Conservation (phyloP, 805 yeast species). For the Komagataella phaffii region DNA sequence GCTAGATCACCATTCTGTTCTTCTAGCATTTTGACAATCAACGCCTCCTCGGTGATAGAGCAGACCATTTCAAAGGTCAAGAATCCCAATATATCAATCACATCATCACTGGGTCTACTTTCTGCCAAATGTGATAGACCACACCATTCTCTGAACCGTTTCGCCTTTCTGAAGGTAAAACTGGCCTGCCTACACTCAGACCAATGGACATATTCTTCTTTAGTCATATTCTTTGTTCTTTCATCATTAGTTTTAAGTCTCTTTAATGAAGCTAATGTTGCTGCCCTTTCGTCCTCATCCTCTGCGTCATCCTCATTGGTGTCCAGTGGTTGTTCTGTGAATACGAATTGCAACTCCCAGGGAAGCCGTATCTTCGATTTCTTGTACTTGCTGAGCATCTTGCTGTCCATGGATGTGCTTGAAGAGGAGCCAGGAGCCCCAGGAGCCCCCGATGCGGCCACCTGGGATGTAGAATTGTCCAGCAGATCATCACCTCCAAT, state of each 20-base stretch:
- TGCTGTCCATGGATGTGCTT: conserved; percentile 23
- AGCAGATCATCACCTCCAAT: conserved; percentile 20
- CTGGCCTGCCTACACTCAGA: conserved; percentile 97
- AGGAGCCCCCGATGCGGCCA: conserved; percentile 23
- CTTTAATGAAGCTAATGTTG: conserved; percentile 77
- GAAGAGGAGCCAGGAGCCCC: conserved; percentile 20
- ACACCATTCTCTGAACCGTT: conserved; percentile 94
- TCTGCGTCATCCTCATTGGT: conserved; percentile 50
- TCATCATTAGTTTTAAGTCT: conserved; percentile 89
- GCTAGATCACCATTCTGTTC: conserved; percentile 16
- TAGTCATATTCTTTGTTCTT: conserved; percentile 85
- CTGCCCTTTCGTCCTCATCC: conserved; percentile 87
- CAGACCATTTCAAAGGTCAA: conserved; percentile 95
- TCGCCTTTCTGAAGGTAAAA: conserved; percentile 89
- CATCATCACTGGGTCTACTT: conserved; percentile 89
- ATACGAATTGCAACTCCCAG: conserved; percentile 94
- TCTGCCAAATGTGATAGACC: conserved; percentile 76
- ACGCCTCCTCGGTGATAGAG: conserved; percentile 82
- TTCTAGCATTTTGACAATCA: conserved; percentile 52
- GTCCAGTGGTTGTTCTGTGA: conserved; percentile 76
- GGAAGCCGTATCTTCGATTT: conserved; percentile 77
- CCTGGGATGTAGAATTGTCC: conserved; percentile 21
- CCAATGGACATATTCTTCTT: conserved; percentile 97
- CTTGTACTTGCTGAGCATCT: conserved; percentile 41
- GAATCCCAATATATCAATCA: conserved; percentile 89